Evolutionary conservation across 345 rosid genomes (phyloP).

Genomic region (Trapa bicornis): DNA sequence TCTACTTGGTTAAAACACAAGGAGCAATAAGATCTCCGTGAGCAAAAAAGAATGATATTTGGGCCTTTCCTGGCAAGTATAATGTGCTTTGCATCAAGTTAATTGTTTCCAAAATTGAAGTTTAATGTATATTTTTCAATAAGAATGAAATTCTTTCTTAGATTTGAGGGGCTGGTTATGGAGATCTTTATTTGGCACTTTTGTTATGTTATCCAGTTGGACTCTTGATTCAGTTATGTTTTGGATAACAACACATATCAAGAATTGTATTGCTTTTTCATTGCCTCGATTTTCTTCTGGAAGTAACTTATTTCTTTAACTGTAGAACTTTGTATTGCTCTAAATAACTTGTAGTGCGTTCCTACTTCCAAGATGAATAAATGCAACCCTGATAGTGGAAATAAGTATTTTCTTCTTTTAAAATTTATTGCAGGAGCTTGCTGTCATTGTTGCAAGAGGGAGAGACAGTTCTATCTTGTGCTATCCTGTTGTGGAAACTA

Average conservation of each 20-base stretch:
- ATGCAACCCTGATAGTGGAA: not conserved
- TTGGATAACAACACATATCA: not conserved
- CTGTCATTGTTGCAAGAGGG: constrained; percentile 90
- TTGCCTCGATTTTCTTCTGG: not conserved
- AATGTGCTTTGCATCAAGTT: not conserved
- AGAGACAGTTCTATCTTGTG: constrained; percentile 69
- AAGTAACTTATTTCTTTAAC: not conserved
- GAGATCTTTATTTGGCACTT: not conserved
- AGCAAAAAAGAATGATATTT: not conserved
- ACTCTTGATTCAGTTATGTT: not conserved
- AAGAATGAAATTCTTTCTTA: not conserved
- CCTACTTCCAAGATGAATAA: not conserved
- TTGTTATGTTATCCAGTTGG: not conserved
- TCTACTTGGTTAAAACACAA: not conserved
- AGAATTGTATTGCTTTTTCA: not conserved
- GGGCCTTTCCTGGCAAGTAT: not conserved
- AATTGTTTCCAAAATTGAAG: not conserved
- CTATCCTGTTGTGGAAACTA: constrained; percentile 89
- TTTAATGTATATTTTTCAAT: not conserved
- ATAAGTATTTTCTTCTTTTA: not conserved
- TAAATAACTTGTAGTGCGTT: not conserved
- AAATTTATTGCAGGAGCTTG: constrained; percentile 49
- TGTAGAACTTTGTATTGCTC: not conserved
- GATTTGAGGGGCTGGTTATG: not conserved
- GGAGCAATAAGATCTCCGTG: not conserved